These are phyloP conservation scores for Corynascus novoguineensis DNA, from an alignment of 495 filamentous ascomycete species.

Conservation along the genomic window DNA sequence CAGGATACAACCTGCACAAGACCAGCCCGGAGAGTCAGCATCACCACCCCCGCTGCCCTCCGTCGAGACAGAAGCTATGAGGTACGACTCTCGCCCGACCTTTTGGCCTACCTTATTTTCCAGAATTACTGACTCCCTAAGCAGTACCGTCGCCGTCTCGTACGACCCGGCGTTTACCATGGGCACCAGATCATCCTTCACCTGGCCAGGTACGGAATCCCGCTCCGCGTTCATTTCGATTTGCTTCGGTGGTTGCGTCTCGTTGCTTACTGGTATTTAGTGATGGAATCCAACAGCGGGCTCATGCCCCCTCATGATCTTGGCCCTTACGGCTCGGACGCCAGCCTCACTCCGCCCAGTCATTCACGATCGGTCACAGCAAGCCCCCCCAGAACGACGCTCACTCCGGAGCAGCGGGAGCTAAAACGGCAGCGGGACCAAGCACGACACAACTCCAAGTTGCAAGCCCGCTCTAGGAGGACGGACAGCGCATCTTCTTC, in stretches of 20 bases:
- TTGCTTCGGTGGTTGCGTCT: not conserved
- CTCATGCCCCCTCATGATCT: constrained; percentile 37
- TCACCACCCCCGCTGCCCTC: constrained; percentile 29
- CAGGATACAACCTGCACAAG: constrained; percentile 32
- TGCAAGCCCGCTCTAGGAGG: constrained; percentile 35
- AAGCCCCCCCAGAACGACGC: constrained; percentile 40
- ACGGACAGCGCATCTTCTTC: constrained; percentile 37
- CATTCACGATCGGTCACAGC: constrained; percentile 42
- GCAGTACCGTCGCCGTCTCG: constrained; percentile 42
- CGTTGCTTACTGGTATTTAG: constrained; percentile 21
- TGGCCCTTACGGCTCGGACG: constrained; percentile 35
- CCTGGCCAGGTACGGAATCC: constrained; percentile 42
- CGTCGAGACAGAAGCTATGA: constrained; percentile 35
- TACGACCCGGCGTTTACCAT: constrained; percentile 44
- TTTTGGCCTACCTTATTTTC: not conserved
- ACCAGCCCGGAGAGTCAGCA: constrained; percentile 20
- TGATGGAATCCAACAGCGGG: constrained; percentile 34
- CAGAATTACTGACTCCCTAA: constrained; percentile 11
- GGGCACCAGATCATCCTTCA: constrained; percentile 40
- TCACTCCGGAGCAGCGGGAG: constrained; percentile 46
- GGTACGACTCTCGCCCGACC: constrained; percentile 27
- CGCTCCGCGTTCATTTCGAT: not conserved
- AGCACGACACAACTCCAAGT: constrained; percentile 39
- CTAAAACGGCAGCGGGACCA: constrained; percentile 46
- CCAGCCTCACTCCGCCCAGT: constrained; percentile 41